phyloP scores from a whole-genome alignment of 371 early-diverging fungal species.

The Massospora cicadina region DNA sequence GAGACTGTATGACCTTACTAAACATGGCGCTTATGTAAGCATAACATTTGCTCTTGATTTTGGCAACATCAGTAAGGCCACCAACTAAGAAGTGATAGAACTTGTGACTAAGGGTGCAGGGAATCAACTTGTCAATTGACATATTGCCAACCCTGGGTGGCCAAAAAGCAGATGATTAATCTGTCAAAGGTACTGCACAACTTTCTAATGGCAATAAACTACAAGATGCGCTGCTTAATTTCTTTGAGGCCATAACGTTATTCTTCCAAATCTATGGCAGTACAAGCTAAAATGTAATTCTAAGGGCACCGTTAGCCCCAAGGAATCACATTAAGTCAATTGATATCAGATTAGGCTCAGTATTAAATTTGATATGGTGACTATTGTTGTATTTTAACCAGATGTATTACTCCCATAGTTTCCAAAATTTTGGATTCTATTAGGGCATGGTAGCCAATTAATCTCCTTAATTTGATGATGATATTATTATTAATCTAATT shows the following conservation, averaged over 20 bases:
- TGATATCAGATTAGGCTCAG: too few relatives aligned
- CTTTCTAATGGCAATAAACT: slow-evolving; percentile 95
- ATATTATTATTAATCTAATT: too few relatives aligned
- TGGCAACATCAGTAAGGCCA: slow-evolving; percentile 91
- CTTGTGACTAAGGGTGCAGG: slow-evolving; percentile 78
- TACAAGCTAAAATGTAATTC: slow-evolving; percentile 72
- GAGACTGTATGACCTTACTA: slow-evolving; percentile 93
- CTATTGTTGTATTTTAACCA: too few relatives aligned
- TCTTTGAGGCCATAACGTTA: slow-evolving; percentile 96
- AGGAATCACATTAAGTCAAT: slow-evolving; percentile 94
- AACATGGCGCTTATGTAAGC: slow-evolving; percentile 99
- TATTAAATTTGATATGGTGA: too few relatives aligned
- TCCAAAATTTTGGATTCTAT: too few relatives aligned
- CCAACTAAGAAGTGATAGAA: slow-evolving; percentile 94
- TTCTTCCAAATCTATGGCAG: slow-evolving; percentile 77
- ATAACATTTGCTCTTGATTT: slow-evolving; percentile 94
- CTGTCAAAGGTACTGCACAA: slow-evolving; percentile 86
- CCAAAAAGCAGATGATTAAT: slow-evolving; percentile 87
- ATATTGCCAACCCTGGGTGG: slow-evolving; percentile 97
- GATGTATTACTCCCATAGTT: too few relatives aligned
- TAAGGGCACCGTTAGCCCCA: slow-evolving; percentile 85
- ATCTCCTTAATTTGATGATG: too few relatives aligned
- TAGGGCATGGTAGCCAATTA: too few relatives aligned
- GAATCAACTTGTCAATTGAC: slow-evolving; percentile 91
- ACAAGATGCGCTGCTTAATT: slow-evolving; percentile 93